A percentile compares a stretch with the other conserved stretches of the same genome.
phyloP scores from a whole-genome alignment of 1,139 yeast genomes.

The Pichia sp. region DNA sequence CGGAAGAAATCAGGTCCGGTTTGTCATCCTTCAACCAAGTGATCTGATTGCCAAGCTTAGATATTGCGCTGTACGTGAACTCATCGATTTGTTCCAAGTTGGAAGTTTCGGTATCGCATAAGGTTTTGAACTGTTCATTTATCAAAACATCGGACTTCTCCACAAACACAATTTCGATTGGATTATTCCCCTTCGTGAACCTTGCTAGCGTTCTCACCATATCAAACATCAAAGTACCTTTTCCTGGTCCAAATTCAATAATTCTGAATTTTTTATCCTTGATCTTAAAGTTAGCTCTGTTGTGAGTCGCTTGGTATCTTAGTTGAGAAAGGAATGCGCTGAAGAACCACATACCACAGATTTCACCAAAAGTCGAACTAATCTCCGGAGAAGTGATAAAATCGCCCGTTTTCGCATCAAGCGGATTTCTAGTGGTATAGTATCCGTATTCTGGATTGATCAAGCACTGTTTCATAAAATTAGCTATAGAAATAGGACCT shows the following conservation, averaged over 20 bases:
- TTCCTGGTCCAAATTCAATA: constrained; percentile 88
- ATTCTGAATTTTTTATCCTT: constrained; percentile 35
- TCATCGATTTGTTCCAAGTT: constrained; percentile 22
- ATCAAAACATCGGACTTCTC: constrained; percentile 71
- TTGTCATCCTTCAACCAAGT: constrained; percentile 66
- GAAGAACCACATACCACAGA: constrained; percentile 70
- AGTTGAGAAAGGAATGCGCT: constrained; percentile 54
- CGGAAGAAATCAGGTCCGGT: constrained; percentile 24
- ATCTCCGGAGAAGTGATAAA: constrained; percentile 85
- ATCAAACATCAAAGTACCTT: constrained; percentile 74
- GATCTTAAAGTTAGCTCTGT: constrained; percentile 31
- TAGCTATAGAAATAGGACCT: constrained; percentile 70
- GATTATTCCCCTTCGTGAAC: constrained; percentile 28
- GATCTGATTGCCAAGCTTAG: constrained; percentile 49
- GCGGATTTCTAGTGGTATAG: constrained; percentile 71
- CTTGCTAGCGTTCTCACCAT: constrained; percentile 42
- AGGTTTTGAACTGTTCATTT: constrained; percentile 43
- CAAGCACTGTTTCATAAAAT: constrained; percentile 77
- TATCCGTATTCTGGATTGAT: constrained; percentile 76
- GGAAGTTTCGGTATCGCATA: constrained; percentile 35
- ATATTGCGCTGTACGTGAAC: constrained; percentile 35
- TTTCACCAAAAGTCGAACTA: constrained; percentile 82
- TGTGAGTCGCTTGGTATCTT: constrained; percentile 26
- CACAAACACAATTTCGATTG: constrained; percentile 46
- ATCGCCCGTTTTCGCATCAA: constrained; percentile 58